Percentiles rank a stretch among this genome's conserved stretches.
These are phyloP conservation scores for Aspergillus sparsus DNA, from an alignment of 495 filamentous ascomycete genomes.

Conservation along the genomic window DNA sequence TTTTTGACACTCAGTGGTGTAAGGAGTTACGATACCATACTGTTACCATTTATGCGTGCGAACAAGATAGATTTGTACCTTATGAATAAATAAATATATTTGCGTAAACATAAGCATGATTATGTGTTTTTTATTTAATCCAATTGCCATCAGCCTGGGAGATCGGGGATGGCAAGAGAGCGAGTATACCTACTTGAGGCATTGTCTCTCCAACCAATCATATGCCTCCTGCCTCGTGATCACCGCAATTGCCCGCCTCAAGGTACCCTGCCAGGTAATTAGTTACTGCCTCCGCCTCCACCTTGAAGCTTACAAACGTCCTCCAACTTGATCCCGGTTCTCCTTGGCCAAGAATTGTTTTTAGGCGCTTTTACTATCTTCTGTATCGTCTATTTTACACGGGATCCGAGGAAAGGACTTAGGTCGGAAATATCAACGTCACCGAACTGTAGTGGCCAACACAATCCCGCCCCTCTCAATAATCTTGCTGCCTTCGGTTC, in stretches of 20 bases:
- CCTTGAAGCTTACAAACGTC: not conserved
- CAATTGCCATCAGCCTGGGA: too few relatives aligned
- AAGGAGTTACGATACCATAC: not conserved
- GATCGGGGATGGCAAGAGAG: not conserved
- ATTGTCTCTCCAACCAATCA: constrained; percentile 6
- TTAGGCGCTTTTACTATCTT: not conserved
- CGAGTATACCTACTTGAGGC: not conserved
- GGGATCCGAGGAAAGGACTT: not conserved
- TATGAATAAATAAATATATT: not conserved
- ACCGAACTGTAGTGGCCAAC: constrained; percentile 1
- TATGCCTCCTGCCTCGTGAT: constrained; percentile 19
- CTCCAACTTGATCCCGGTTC: not conserved
- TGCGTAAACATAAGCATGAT: not conserved
- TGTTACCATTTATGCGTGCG: not conserved
- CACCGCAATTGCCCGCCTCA: not conserved
- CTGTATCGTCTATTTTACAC: not conserved
- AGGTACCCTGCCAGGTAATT: not conserved
- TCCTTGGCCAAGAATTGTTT: not conserved
- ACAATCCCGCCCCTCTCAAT: constrained; percentile 5
- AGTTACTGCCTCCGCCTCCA: not conserved
- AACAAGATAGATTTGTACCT: not conserved
- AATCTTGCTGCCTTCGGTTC: constrained; percentile 30
- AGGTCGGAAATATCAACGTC: not conserved
- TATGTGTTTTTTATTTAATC: too few relatives aligned
- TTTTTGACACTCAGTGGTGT: not conserved